These are phyloP conservation scores for Hydrangea macrophylla DNA, from an alignment of 148 eudicot genomes.

Conservation along the genomic window DNA sequence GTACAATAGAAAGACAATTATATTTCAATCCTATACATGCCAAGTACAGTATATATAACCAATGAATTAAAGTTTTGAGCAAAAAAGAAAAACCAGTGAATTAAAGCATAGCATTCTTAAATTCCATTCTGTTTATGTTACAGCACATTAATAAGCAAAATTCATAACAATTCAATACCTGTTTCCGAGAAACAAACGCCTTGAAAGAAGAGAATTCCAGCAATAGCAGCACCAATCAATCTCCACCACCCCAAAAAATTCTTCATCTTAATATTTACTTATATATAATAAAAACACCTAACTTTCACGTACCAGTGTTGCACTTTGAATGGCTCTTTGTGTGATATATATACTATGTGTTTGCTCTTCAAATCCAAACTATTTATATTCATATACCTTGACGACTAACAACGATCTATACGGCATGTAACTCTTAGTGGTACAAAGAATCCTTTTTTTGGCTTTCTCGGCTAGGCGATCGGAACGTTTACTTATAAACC, in stretches of 20 bases:
- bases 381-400: neutral
- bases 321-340: neutral
- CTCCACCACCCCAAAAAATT: constrained; percentile 25
- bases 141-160: neutral
- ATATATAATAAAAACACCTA: neutral
- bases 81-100: neutral
- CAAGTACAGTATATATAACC: too few species aligned
- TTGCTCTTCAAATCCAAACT: neutral
- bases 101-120: neutral
- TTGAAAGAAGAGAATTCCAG: constrained; percentile 23
- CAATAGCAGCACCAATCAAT: constrained; percentile 13
- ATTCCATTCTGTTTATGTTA: neutral
- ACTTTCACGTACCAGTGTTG: neutral
- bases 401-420: neutral
- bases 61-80: too few species aligned
- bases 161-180: constrained; percentile 25
- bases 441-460: constrained; percentile 7
- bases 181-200: constrained; percentile 33
- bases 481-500: neutral
- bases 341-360: neutral
- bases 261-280: neutral
- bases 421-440: constrained; percentile 2
- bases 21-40: too few species aligned
- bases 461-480: neutral
- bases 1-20: too few species aligned